phyloP scores from a whole-genome alignment of 192 early-diverging fungal genomes.

The Coemansia sp. region DNA sequence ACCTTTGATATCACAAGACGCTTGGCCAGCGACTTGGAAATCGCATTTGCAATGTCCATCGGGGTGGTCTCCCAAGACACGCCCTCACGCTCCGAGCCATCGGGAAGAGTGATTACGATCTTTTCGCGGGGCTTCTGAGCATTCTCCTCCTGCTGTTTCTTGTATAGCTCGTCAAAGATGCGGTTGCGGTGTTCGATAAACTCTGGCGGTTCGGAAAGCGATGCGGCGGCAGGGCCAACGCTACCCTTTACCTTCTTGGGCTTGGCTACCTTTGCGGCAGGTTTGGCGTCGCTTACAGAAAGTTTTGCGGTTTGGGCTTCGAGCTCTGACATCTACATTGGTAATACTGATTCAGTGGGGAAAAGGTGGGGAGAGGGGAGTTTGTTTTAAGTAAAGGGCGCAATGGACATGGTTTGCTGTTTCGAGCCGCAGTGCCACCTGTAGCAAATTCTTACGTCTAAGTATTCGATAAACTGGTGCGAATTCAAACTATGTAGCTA shows the following conservation, averaged over 20 bases:
- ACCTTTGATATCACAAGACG: constrained; percentile 95
- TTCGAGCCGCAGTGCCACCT: too few relatives aligned
- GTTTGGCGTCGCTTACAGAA: constrained; percentile 23
- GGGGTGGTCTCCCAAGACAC: constrained; percentile 95
- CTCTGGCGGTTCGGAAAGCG: constrained; percentile 40
- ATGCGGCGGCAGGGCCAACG: constrained; percentile 10
- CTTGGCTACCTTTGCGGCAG: constrained; percentile 12
- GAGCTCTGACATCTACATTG: constrained; percentile 48
- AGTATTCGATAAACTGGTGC: too few relatives aligned
- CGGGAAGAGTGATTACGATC: constrained; percentile 86
- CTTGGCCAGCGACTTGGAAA: constrained; percentile 91
- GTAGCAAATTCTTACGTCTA: too few relatives aligned
- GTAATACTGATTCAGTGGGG: too few relatives aligned
- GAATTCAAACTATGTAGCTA: too few relatives aligned
- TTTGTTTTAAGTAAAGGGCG: too few relatives aligned
- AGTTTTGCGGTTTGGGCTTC: constrained; percentile 36
- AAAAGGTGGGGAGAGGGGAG: too few relatives aligned
- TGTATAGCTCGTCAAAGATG: constrained; percentile 55
- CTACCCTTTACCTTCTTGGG: constrained; percentile 32
- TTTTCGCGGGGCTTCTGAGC: constrained; percentile 68
- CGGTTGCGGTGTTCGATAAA: constrained; percentile 56
- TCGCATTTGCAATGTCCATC: constrained; percentile 82
- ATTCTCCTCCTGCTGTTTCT: constrained; percentile 51
- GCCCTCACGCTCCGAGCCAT: constrained; percentile 79
- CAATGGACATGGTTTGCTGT: too few relatives aligned